Conservation (phyloP, 768 basidiomycete species). For the Dendrothele bispora region DNA sequence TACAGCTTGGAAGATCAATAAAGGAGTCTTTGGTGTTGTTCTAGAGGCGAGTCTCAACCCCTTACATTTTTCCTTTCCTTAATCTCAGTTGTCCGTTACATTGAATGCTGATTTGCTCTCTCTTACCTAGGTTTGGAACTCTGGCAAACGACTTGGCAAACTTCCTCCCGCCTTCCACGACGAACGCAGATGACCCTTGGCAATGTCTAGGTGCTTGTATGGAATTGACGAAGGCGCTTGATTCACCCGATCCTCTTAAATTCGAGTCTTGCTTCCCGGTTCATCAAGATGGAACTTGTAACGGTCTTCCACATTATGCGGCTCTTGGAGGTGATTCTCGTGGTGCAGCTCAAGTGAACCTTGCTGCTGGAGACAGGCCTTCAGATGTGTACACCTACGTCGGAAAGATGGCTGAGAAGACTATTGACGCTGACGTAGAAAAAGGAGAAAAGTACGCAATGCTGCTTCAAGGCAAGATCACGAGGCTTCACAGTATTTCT, state of each 20-base stretch:
- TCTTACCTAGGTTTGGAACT: conserved; percentile 95
- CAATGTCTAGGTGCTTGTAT: conserved; percentile 93
- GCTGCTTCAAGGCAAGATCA: conserved; percentile 72
- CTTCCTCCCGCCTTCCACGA: conserved; percentile 76
- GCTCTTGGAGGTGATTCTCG: conserved; percentile 90
- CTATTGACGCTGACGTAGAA: conserved; percentile 56
- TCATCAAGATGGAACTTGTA: conserved; percentile 98
- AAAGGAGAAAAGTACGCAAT: conserved; percentile 54
- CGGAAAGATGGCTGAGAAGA: conserved; percentile 77
- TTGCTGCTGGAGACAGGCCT: conserved; percentile 79
- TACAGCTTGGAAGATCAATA: conserved; percentile 91
- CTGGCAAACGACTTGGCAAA: conserved; percentile 78
- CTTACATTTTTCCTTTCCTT: too few species aligned
- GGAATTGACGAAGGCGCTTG: conserved; percentile 81
- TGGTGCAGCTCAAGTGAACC: conserved; percentile 92
- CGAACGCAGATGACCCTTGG: conserved; percentile 92
- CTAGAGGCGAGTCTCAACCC: too few species aligned
- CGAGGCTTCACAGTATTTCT: conserved; percentile 89
- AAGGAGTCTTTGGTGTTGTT: conserved; percentile 71
- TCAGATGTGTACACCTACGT: conserved; percentile 96
- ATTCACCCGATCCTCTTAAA: conserved; percentile 64
- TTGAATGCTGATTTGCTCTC: too few species aligned
- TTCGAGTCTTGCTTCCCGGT: conserved; percentile 76
- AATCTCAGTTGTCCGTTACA: too few species aligned
- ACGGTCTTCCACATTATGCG: conserved; percentile 97